These are phyloP conservation scores for Epichloe uncinata DNA, from an alignment of 2,329 filamentous ascomycete genomes.

Conservation along the genomic window DNA sequence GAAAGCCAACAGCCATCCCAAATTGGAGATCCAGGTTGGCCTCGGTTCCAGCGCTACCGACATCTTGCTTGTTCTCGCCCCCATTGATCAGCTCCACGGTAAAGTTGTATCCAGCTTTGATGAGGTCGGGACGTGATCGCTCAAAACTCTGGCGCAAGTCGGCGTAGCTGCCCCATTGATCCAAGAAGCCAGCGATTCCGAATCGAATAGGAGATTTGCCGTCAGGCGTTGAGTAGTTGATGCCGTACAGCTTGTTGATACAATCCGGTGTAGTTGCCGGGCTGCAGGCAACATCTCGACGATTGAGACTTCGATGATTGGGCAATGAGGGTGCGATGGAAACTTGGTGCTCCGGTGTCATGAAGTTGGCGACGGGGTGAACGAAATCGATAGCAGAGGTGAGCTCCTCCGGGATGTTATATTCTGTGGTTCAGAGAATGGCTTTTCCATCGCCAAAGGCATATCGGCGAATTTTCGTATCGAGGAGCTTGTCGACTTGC, in stretches of 20 bases:
- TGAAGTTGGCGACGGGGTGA: constrained; percentile 35
- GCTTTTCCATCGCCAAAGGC: constrained; percentile 23
- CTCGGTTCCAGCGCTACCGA: constrained; percentile 26
- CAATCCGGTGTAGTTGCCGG: constrained; percentile 24
- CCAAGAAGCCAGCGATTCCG: constrained; percentile 36
- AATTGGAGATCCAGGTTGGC: constrained; percentile 37
- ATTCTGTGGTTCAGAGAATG: constrained; percentile 30
- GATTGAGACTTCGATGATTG: background rate
- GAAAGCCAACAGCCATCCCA: constrained; percentile 30
- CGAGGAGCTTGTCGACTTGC: constrained; percentile 26
- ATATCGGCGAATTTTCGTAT: constrained; percentile 28
- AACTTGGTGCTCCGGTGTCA: constrained; percentile 25
- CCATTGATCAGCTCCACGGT: constrained; percentile 27
- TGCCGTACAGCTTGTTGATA: constrained; percentile 32
- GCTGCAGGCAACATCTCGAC: constrained; percentile 4
- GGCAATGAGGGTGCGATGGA: constrained; percentile 2
- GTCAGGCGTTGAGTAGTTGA: constrained; percentile 21
- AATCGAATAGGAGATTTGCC: constrained; percentile 24
- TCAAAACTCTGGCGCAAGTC: constrained; percentile 28
- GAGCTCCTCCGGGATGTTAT: constrained; percentile 29
- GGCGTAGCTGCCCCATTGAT: constrained; percentile 30
- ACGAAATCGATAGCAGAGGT: constrained; percentile 29
- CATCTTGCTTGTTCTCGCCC: constrained; percentile 29
- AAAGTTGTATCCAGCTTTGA: constrained; percentile 25
- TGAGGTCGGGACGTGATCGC: constrained; percentile 22